Evolutionary conservation across 2,329 filamentous ascomycete genomes (phyloP).

Genomic region (Chaetomiaceae sp.): DNA sequence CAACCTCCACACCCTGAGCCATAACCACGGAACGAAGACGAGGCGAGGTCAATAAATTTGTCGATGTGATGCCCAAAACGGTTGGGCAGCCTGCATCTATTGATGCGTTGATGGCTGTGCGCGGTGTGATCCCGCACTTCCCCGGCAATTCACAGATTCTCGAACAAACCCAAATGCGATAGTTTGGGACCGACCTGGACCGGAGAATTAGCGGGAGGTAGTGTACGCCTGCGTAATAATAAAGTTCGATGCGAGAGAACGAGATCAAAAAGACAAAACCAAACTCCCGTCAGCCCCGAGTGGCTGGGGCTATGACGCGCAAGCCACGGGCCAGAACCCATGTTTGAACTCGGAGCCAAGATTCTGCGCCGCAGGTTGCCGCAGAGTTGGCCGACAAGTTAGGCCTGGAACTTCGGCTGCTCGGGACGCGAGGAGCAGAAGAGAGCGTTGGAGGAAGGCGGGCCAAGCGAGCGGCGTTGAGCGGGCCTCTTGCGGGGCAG

Average conservation of each 20-base stretch:
- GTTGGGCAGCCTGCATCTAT: neutral
- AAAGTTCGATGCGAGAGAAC: neutral
- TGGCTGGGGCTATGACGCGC: too few species aligned
- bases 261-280: too few species aligned
- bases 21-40: slow-evolving; percentile 7
- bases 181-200: neutral
- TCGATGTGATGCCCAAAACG: neutral
- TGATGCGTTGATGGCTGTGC: too few species aligned
- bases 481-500: neutral
- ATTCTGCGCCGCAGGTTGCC: slow-evolving; percentile 21
- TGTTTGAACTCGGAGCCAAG: neutral
- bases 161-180: neutral
- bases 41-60: neutral
- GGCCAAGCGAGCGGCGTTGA: neutral
- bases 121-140: neutral
- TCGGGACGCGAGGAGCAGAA: neutral
- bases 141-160: neutral
- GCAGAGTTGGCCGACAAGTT: slow-evolving; percentile 18
- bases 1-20: neutral
- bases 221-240: too few species aligned
- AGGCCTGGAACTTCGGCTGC: slow-evolving; percentile 21
- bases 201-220: too few species aligned
- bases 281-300: too few species aligned
- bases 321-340: neutral
- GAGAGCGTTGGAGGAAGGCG: neutral